These are phyloP conservation scores for Mychonastes homosphaera DNA, from an alignment of 139 green algal genomes.

Conservation along the genomic window DNA sequence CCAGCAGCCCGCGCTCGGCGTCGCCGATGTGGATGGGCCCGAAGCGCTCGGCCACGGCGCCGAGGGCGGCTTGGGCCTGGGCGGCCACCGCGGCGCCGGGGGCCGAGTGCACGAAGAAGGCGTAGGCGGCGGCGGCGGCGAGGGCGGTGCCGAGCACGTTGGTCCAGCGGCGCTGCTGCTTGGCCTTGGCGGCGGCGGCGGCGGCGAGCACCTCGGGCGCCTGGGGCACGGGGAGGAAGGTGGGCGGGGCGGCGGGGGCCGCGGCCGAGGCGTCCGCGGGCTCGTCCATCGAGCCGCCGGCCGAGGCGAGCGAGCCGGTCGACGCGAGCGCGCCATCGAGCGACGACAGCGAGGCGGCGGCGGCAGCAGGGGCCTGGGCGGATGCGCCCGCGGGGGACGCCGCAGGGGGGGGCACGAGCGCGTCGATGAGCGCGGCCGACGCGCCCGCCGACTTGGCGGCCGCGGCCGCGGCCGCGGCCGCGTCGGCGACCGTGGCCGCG, in stretches of 20 bases:
- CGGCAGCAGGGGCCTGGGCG: no score
- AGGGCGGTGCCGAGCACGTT: slow-evolving; percentile 12
- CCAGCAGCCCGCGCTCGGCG: slow-evolving; percentile 61
- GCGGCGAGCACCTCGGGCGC: no score
- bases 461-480: neutral
- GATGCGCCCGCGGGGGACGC: no score
- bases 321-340: neutral
- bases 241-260: neutral
- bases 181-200: neutral
- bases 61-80: no score
- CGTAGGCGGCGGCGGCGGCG: slow-evolving; percentile 14
- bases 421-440: neutral
- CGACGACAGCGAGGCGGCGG: neutral
- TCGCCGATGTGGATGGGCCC: slow-evolving; percentile 49
- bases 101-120: slow-evolving; percentile 9
- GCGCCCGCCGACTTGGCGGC: neutral
- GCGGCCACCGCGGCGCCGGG: slow-evolving; percentile 5
- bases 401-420: neutral
- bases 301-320: neutral
- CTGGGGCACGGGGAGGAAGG: no score
- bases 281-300: slow-evolving; percentile 14
- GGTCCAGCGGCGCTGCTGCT: neutral
- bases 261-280: slow-evolving; percentile 2
- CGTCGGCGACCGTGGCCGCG: neutral
- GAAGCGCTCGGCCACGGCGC: slow-evolving; percentile 14